Conservation (phyloP, 1,284 basidiomycete genomes). For the Ustilago bromivora region DNA sequence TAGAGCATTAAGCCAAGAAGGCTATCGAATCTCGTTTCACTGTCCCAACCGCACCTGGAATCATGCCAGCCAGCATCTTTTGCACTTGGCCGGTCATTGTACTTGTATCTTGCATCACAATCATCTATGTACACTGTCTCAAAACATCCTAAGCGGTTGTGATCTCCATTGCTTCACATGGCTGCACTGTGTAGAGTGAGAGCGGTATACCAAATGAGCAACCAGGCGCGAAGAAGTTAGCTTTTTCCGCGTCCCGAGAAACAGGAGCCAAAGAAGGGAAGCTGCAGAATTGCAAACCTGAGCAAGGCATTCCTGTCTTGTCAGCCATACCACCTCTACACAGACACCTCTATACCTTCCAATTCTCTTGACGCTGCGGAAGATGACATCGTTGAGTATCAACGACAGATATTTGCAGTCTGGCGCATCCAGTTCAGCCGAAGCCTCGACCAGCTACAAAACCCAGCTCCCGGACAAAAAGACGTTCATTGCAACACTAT, state of each 20-base stretch:
- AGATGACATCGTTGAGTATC: slow-evolving; percentile 20
- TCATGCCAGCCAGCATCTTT: background rate
- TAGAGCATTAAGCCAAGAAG: background rate
- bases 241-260: slow-evolving; percentile 37
- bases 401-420: background rate
- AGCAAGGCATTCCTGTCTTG: background rate
- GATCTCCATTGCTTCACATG: background rate
- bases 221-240: background rate
- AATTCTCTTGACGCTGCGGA: background rate
- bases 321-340: background rate
- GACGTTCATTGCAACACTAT: slow-evolving; percentile 51
- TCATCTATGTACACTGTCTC: slow-evolving; percentile 1
- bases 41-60: background rate
- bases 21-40: background rate
- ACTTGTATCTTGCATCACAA: slow-evolving; percentile 22
- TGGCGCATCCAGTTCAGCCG: background rate
- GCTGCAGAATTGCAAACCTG: background rate
- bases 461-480: slow-evolving; percentile 41
- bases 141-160: background rate
- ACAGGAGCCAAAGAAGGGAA: background rate
- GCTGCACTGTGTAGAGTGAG: background rate
- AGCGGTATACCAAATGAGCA: background rate
- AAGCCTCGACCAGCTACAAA: slow-evolving; percentile 39
- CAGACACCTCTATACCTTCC: background rate
- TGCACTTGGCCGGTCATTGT: slow-evolving; percentile 10